Evolutionary conservation across 148 eudicot species (phyloP), one percentile per base, ranked within the genome.

Genomic region (Oxyria digyna): DNA sequence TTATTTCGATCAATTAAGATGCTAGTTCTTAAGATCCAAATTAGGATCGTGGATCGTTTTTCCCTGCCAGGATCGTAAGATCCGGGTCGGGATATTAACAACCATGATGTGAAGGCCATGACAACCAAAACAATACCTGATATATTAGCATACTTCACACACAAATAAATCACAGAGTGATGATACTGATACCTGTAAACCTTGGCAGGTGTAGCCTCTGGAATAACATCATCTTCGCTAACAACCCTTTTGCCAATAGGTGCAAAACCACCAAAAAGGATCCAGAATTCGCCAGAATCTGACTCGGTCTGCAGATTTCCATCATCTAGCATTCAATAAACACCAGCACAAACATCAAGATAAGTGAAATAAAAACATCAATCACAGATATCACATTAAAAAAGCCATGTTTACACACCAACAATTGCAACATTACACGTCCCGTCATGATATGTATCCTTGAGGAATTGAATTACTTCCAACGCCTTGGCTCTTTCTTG

Each of bases 221-320:
- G 87, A 68, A 91, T 67, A 69, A 82, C 68, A 76, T 95, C 99
- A 83, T 95, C 99, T 65, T 95, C 99, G 81, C 78, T 76, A 37
- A 80, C 77, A 68, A 91, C 84, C 78, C 88, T 95, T 81, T 87
- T 91, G 68, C 87, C 85, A 80, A 95, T 91, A 71, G 99, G 99
- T 73, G 99, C 99, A 88, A 91, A 95, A 48, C 99, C 99, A 48
- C 99, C 99, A 80, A 95, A 95, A 14, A 85, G 87, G 67, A 95
- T 91, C 99, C 99, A 95, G 67, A 95, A 95, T 71, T 81, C 91
- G 78, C 99, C 99, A 75, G 99, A 95, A 79, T 95, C 97, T 29
- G 88, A 80, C 81, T 95, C 99, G 8, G 97, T 85, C 79, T 95
- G 93, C 71, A 95, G 85, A 49, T 91, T 95, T 26, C 99, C 99